phyloP scores from a whole-genome alignment of 345 rosid species.

The Lumnitzera littorea region DNA sequence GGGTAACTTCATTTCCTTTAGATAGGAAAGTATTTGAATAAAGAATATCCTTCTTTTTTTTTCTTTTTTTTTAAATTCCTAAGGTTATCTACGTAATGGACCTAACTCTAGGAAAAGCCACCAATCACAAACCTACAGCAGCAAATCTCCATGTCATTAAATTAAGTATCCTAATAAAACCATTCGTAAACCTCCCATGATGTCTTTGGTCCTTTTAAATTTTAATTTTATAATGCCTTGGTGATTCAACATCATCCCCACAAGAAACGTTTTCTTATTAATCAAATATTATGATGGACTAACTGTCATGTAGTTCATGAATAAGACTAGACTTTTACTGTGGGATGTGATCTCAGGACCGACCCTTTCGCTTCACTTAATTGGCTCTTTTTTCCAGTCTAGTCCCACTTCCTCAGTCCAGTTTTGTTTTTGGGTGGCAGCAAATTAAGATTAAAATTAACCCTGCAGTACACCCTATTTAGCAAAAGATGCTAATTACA shows the following conservation, averaged over 20 bases:
- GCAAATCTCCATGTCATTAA: neutral
- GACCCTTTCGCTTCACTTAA: too few relatives aligned
- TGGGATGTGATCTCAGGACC: too few relatives aligned
- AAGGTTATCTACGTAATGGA: conserved; percentile 2
- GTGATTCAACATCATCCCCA: neutral
- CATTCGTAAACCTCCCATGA: neutral
- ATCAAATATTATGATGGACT: conserved; percentile 1
- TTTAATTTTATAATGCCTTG: neutral
- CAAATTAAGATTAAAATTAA: too few relatives aligned
- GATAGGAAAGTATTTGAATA: neutral
- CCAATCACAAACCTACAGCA: conserved; percentile 7
- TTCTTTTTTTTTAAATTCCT: too few relatives aligned
- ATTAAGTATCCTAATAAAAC: neutral
- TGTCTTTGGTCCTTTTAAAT: too few relatives aligned
- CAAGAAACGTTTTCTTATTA: neutral
- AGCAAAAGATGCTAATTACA: too few relatives aligned
- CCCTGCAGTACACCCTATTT: too few relatives aligned
- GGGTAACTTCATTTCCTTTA: neutral
- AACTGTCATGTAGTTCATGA: conserved; percentile 1
- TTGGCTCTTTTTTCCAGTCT: too few relatives aligned
- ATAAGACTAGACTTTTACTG: neutral
- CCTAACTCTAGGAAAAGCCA: conserved; percentile 10
- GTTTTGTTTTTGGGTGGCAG: too few relatives aligned
- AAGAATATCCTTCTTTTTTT: neutral
- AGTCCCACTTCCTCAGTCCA: too few relatives aligned